Evolutionary conservation across 2,329 filamentous ascomycete species (phyloP), one percentile per base, ranked within the genome.

Genomic region (Botrytis tulipae): DNA sequence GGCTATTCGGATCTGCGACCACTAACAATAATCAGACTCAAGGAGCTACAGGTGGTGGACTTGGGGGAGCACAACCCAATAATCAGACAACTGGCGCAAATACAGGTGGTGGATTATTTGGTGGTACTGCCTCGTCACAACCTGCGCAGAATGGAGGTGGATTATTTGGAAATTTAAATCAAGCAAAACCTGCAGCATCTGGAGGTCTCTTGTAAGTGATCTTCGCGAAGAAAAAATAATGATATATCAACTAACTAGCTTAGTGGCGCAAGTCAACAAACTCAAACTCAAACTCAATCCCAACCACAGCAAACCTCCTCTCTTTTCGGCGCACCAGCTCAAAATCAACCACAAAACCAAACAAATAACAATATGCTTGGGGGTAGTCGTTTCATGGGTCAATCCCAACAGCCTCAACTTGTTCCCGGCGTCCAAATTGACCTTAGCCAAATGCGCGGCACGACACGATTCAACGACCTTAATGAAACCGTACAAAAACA

Each of bases 391-490:
- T 14, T 71, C 18, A 84, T 89, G 81, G 87, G 86, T 73, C 87
- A 87, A 77, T 82, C 76, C 40, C 77, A 80, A 66, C 84, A 86
- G 69, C 86, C 88, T 76, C 87, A 88, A 77, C 86, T 85, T 22
- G 86, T 91, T 25, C 90, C 91, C 0, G 93, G 92, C 29, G 92
- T 94, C 29, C 91, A 92, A 79, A 92, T 97, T 78, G 93, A 96
- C 82, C 83, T 93, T 70, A 89, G 89, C 78, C 93, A 93, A 80
- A 86, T 98, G 74, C 90, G 94, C 70, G 92, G 92, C 25, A 97
- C 95, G 0, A 97, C 94, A 5, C 93, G 96, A 75, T 98, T 96
- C 85, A 93, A 94, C 80, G 95, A 97, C 82, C 90, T 97, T 42
- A 90, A 93, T 74, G 92, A 95, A 77, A 90, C 93, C 44, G 85